Conservation (phyloP, 139 green algal genomes). For the Coccomyxa sp. region DNA sequence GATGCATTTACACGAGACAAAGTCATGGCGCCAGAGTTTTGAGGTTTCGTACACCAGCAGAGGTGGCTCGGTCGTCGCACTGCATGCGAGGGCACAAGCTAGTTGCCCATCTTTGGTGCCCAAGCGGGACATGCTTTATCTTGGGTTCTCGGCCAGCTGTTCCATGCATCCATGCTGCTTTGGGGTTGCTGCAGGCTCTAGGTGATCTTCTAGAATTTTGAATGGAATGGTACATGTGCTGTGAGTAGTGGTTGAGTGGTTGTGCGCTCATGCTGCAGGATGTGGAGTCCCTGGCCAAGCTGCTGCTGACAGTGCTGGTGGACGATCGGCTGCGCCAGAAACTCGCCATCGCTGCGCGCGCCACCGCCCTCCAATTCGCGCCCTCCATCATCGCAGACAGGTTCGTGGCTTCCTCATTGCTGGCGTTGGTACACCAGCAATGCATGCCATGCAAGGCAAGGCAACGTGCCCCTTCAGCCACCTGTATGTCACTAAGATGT, state of each 20-base stretch:
- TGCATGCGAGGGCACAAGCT: too few species aligned
- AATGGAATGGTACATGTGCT: not conserved
- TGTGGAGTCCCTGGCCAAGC: slow-evolving; percentile 23
- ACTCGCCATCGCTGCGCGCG: slow-evolving; percentile 21
- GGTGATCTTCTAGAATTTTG: not conserved
- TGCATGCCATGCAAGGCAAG: not conserved
- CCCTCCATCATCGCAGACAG: slow-evolving; percentile 25
- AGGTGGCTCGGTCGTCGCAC: too few species aligned
- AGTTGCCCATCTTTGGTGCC: too few species aligned
- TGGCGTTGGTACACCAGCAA: not conserved
- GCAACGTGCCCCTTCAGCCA: not conserved
- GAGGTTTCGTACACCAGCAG: too few species aligned
- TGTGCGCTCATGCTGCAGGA: not conserved
- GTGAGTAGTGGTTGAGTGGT: not conserved
- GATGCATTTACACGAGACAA: too few species aligned
- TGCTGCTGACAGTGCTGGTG: slow-evolving; percentile 31
- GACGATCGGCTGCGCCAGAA: slow-evolving; percentile 14
- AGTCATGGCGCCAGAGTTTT: too few species aligned
- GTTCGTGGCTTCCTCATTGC: not conserved
- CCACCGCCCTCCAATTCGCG: slow-evolving; percentile 34
- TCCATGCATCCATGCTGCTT: not conserved
- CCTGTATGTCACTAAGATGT: not conserved
- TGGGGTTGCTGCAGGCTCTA: not conserved
- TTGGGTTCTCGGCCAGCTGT: too few species aligned
- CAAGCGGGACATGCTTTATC: too few species aligned